phyloP scores from a whole-genome alignment of 2,329 filamentous ascomycete species.

The Fusarium algeriense region DNA sequence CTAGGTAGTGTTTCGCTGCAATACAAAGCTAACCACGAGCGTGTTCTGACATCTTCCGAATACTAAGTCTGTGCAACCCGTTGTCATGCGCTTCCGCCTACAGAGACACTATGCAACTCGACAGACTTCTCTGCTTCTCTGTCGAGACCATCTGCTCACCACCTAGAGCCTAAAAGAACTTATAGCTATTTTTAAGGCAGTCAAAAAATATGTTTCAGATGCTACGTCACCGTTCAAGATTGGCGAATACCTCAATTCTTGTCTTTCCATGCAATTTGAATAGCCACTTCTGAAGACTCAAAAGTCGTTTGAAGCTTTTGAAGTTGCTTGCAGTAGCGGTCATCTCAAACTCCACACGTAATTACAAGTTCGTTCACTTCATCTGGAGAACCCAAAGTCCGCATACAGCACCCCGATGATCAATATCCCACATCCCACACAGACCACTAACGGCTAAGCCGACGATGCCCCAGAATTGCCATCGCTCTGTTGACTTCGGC shows the following conservation, averaged over 20 bases:
- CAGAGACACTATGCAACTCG: slow-evolving; percentile 13
- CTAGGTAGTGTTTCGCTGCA: slow-evolving; percentile 29
- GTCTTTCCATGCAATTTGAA: neutral
- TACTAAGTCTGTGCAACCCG: slow-evolving; percentile 9
- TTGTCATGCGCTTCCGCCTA: neutral
- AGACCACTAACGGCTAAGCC: slow-evolving; percentile 42
- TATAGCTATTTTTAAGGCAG: neutral
- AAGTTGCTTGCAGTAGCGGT: neutral
- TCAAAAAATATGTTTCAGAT: neutral
- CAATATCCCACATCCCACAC: slow-evolving; percentile 33
- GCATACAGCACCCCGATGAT: slow-evolving; percentile 35
- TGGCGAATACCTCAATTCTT: neutral
- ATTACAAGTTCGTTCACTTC: slow-evolving; percentile 7
- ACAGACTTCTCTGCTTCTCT: neutral
- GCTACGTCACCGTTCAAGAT: slow-evolving; percentile 8
- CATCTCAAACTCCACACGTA: neutral
- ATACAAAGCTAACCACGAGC: slow-evolving; percentile 36
- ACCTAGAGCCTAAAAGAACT: neutral
- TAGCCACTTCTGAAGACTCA: neutral
- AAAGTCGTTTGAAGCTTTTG: neutral
- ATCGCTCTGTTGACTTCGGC: slow-evolving; percentile 9
- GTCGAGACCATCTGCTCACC: neutral
- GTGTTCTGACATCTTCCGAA: neutral
- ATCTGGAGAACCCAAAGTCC: slow-evolving; percentile 16
- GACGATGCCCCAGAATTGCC: slow-evolving; percentile 42